phyloP scores from a whole-genome alignment of 2,329 filamentous ascomycete genomes.

The Tolypocladium sp. region DNA sequence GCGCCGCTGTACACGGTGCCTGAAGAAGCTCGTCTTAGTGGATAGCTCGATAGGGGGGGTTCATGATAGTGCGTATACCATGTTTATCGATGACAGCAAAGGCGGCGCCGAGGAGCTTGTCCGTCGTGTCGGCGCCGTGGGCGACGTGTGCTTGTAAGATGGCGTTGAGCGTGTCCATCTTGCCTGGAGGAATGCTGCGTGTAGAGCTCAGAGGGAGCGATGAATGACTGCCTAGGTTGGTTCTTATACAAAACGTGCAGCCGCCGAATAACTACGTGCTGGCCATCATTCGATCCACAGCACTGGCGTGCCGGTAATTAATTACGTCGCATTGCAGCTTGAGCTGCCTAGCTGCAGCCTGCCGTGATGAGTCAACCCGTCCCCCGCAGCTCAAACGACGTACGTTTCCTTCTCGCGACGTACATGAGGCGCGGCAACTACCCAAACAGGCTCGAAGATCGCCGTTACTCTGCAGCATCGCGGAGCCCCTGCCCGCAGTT shows the following conservation, averaged over 20 bases:
- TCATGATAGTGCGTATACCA: conserved; percentile 9
- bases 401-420: not conserved
- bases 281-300: too few relatives aligned
- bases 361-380: not conserved
- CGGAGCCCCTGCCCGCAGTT: not conserved
- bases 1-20: conserved; percentile 24
- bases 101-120: conserved; percentile 26
- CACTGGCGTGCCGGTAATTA: too few relatives aligned
- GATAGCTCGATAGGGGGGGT: not conserved
- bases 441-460: too few relatives aligned
- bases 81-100: conserved; percentile 23
- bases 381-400: not conserved
- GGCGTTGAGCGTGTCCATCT: conserved; percentile 17
- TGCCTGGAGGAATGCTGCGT: not conserved
- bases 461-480: not conserved
- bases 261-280: too few relatives aligned
- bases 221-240: not conserved
- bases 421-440: too few relatives aligned
- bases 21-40: conserved; percentile 4
- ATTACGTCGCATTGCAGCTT: too few relatives aligned
- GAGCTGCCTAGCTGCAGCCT: not conserved
- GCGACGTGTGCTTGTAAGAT: conserved; percentile 21
- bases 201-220: not conserved
- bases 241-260: too few relatives aligned
- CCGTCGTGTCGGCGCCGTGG: conserved; percentile 15